Conservation (phyloP, 495 filamentous ascomycete genomes). For the Daldinia childiae region DNA sequence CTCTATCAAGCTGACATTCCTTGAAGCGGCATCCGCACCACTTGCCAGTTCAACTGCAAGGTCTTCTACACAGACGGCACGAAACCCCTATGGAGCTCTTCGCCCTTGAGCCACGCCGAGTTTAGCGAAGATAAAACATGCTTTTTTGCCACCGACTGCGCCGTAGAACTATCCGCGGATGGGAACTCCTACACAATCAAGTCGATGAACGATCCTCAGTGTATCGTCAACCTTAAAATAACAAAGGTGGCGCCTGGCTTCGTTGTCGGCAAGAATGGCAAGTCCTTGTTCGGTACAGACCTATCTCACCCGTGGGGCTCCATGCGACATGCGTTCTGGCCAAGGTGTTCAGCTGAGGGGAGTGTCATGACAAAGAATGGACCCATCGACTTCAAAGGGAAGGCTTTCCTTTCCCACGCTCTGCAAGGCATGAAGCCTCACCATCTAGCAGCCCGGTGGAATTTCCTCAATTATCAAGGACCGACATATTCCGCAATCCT, state of each 20-base stretch:
- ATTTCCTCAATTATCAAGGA: constrained; percentile 90
- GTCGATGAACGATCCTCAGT: constrained; percentile 77
- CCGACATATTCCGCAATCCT: constrained; percentile 85
- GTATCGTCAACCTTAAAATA: constrained; percentile 84
- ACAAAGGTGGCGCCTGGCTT: constrained; percentile 82
- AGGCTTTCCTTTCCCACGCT: constrained; percentile 79
- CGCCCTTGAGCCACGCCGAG: constrained; percentile 74
- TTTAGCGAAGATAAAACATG: constrained; percentile 84
- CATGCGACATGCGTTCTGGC: constrained; percentile 94
- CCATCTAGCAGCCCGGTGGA: constrained; percentile 93
- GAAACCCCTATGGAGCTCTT: constrained; percentile 82
- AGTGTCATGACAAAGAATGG: constrained; percentile 84
- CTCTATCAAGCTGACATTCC: constrained; percentile 45
- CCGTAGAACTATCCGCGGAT: constrained; percentile 84
- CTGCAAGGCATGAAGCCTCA: constrained; percentile 99
- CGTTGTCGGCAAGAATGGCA: constrained; percentile 86
- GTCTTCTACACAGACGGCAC: constrained; percentile 77
- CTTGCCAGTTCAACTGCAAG: constrained; percentile 90
- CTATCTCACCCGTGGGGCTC: constrained; percentile 85
- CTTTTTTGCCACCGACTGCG: constrained; percentile 85
- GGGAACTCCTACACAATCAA: constrained; percentile 84
- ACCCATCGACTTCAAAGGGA: constrained; percentile 83
- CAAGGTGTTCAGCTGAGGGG: constrained; percentile 81
- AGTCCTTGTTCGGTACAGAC: constrained; percentile 85
- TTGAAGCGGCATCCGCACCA: constrained; percentile 84